Conservation (phyloP, 75 land plant genomes). For the Pseudotsuga menziesii region DNA sequence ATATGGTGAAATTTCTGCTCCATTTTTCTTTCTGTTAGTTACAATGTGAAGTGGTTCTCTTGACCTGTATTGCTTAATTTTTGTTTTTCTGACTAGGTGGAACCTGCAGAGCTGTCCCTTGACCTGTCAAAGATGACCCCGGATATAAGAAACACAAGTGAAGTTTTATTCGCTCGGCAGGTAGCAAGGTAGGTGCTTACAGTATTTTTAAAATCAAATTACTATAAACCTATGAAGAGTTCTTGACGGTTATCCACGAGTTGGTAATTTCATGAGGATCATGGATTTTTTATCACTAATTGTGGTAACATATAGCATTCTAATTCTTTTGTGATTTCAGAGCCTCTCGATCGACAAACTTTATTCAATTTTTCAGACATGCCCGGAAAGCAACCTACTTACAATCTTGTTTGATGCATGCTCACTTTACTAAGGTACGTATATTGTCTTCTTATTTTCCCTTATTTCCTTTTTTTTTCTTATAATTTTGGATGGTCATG, state of each 20-base stretch:
- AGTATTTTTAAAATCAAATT: no score
- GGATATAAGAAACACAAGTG: constrained; percentile 65
- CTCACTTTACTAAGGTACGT: constrained; percentile 93
- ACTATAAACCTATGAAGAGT: no score
- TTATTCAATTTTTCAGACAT: constrained; percentile 79
- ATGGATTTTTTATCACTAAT: no score
- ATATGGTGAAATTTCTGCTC: constrained; percentile 42
- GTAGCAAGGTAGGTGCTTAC: constrained; percentile 74
- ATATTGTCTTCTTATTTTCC: no score
- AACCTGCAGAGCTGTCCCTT: constrained; percentile 97
- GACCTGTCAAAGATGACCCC: constrained; percentile 97
- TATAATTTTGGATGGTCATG: no score
- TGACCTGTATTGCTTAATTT: not conserved
- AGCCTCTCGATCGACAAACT: constrained; percentile 85
- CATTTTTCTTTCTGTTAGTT: no score
- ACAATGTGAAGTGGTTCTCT: no score
- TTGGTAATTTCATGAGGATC: no score
- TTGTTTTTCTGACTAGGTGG: constrained; percentile 54
- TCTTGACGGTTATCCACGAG: no score
- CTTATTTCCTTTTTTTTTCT: no score
- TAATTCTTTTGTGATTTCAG: constrained; percentile 29
- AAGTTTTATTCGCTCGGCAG: constrained; percentile 84
- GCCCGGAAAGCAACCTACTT: constrained; percentile 87
- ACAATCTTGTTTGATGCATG: constrained; percentile 99
- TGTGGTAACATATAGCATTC: no score